Evolutionary conservation across 2,329 filamentous ascomycete genomes (phyloP).

Genomic region (Fusarium sp.): DNA sequence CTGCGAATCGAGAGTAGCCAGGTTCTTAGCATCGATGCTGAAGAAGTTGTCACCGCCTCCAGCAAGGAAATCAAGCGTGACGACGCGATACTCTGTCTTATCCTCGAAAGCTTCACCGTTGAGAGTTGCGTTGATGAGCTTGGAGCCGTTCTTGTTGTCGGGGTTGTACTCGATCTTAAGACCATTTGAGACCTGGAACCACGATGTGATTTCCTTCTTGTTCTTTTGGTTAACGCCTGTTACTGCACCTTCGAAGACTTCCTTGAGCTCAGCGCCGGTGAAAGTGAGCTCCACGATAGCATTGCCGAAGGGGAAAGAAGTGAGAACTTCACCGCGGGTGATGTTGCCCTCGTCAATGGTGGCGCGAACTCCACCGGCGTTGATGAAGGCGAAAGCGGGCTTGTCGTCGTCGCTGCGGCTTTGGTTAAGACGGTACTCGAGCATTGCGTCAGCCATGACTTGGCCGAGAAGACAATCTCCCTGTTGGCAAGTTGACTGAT

Average conservation of each 20-base stretch:
- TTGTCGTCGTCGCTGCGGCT: constrained; percentile 49
- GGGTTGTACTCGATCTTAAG: constrained; percentile 67
- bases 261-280: constrained; percentile 62
- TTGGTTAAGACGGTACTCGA: constrained; percentile 64
- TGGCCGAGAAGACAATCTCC: constrained; percentile 67
- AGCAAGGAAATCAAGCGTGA: constrained; percentile 70
- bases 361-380: constrained; percentile 70
- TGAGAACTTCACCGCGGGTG: constrained; percentile 69
- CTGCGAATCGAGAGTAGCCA: constrained; percentile 59
- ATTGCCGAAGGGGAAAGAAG: constrained; percentile 72
- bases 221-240: constrained; percentile 63
- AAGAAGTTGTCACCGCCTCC: constrained; percentile 71
- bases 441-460: constrained; percentile 66
- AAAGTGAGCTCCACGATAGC: constrained; percentile 66
- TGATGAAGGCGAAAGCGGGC: constrained; percentile 65
- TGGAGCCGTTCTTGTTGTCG: constrained; percentile 54
- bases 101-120: constrained; percentile 57
- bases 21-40: constrained; percentile 43
- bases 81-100: constrained; percentile 59
- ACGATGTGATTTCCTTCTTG: constrained; percentile 60
- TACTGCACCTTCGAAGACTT: constrained; percentile 66
- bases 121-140: constrained; percentile 62
- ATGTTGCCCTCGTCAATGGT: constrained; percentile 68
- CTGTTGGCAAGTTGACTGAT: constrained; percentile 65
- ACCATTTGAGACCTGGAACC: constrained; percentile 67